Base-by-base conservation (phyloP, 2,329 filamentous ascomycete genomes). In the Penicillium sp. region DNA sequence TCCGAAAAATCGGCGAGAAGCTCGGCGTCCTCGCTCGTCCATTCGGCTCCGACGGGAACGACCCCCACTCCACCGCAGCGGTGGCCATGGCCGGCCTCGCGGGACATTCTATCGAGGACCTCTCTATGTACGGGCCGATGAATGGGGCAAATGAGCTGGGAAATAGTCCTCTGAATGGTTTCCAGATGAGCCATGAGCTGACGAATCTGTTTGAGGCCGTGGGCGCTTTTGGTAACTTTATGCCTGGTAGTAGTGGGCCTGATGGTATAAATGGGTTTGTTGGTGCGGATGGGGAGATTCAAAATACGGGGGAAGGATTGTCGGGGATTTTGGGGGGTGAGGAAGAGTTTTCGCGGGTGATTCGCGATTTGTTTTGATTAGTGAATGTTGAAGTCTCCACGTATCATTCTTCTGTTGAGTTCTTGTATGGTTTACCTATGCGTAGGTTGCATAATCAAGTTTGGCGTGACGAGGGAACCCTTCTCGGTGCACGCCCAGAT, bases 61-160 rank as follows among this genome's bases (percentile, higher is more conserved):
- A 88, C 61, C 79, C 85, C 16, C 85, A 86, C 67, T 86, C 84
- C 2, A 83, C 81, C 22, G 86, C 86, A 3, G 86, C 86, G 1
- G 83, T 88, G 5, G 85, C 86, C 9, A 88, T 89, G 86, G 86
- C 85, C 10, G 85, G 85, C 1, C 75, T 89, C 18, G 86, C 86
- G 2, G 86, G 86, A 6, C 85, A 88, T 68, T 80, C 82, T 31
- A 83, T 87, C 16, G 84, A 87, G 58, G 82, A 85, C 57, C 72
- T 85, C 59, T 78, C 82, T 0, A 69, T 85, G 22, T 85, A 82
- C 58, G 71, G 72, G 9, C 55, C 70, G 36, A 71, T 77, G 40
- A 75, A 72, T 60, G 74, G 75, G 22, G 60, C 66, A 6, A 66
- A 69, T 27, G 78, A 79, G 39, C 68, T 82, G 13, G 82, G 82